Conservation (phyloP, 441 rosid species). For the Corymbia citriodora region DNA sequence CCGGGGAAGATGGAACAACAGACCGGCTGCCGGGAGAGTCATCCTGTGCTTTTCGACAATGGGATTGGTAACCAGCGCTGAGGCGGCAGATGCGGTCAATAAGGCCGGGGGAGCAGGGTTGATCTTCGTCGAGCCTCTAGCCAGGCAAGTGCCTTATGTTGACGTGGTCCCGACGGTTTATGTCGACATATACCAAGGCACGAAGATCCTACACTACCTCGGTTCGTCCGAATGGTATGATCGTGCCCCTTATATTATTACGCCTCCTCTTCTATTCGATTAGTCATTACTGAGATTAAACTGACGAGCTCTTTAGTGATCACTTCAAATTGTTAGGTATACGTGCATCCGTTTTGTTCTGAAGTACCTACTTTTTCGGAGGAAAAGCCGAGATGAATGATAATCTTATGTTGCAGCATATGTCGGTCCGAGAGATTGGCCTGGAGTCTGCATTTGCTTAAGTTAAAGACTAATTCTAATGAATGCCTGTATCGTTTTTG, state of each 20-base stretch:
- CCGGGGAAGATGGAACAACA: constrained; percentile 26
- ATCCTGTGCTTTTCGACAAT: constrained; percentile 54
- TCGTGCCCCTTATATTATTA: neutral
- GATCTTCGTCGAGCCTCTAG: constrained; percentile 48
- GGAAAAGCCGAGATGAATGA: neutral
- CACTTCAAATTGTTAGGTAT: neutral
- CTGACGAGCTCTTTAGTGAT: neutral
- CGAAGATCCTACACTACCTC: constrained; percentile 33
- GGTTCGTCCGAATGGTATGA: neutral
- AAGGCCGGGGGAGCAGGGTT: constrained; percentile 38
- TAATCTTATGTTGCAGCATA: neutral
- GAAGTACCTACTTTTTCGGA: neutral
- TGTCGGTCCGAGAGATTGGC: neutral
- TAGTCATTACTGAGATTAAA: neutral
- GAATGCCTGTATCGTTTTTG: neutral
- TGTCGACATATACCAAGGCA: constrained; percentile 37
- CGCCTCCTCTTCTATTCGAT: neutral
- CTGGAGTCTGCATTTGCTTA: neutral
- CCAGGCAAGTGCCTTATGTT: constrained; percentile 36
- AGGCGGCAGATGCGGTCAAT: constrained; percentile 47
- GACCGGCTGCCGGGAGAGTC: constrained; percentile 29
- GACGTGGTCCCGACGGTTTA: constrained; percentile 43
- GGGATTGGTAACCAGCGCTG: constrained; percentile 29
- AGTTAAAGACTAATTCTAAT: neutral
- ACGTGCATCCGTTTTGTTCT: neutral